phyloP scores from a whole-genome alignment of 2,329 filamentous ascomycete genomes.

The Diaporthe longicolla region DNA sequence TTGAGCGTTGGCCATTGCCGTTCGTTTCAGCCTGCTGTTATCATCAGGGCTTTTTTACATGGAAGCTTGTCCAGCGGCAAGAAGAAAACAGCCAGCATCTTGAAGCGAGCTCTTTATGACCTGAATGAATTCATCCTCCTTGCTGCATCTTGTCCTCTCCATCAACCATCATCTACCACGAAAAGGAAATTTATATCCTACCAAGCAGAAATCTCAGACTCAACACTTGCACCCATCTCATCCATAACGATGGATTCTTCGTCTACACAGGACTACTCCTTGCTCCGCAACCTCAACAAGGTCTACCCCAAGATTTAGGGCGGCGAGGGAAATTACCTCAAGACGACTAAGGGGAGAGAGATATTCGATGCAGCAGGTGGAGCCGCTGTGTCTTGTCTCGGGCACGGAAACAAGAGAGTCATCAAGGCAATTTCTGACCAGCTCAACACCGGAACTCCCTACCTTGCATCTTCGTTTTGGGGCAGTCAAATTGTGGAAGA shows the following conservation, averaged over 20 bases:
- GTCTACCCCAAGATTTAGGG: no score
- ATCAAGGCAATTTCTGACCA: not conserved
- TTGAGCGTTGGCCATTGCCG: no score
- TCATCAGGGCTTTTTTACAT: no score
- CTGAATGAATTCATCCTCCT: no score
- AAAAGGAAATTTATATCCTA: not conserved
- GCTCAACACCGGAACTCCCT: not conserved
- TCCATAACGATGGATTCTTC: not conserved
- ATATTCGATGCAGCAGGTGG: not conserved
- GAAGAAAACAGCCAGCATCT: no score
- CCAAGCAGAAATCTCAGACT: not conserved
- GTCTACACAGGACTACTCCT: not conserved
- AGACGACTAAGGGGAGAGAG: not conserved
- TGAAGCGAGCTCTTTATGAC: no score
- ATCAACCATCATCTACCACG: not conserved
- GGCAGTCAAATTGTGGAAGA: not conserved
- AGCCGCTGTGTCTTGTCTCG: not conserved
- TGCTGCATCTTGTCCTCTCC: no score
- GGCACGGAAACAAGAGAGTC: not conserved
- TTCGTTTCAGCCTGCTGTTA: no score
- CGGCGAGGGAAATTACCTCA: no score
- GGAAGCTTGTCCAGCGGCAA: no score
- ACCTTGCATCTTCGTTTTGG: not conserved
- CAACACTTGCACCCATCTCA: not conserved
- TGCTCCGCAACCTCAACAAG: not conserved